Conservation (phyloP, 768 basidiomycete genomes). For the Lactifluus piperatus region DNA sequence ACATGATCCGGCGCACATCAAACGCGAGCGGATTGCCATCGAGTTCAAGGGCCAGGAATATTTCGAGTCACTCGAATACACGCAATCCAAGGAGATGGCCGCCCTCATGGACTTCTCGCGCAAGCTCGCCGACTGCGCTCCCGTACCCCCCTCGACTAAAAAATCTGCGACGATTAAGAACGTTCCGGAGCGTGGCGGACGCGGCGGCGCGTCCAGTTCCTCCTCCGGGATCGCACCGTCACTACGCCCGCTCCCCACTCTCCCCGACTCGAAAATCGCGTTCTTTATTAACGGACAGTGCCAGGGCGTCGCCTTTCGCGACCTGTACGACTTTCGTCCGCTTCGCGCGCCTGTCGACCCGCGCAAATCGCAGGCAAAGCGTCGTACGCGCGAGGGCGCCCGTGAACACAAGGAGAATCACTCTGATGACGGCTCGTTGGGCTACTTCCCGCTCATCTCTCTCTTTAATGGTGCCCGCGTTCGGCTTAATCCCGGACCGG, state of each 20-base stretch:
- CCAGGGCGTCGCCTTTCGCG: conserved; percentile 75
- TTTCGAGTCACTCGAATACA: conserved; percentile 71
- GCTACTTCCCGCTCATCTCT: conserved; percentile 94
- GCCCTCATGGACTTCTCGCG: conserved; percentile 63
- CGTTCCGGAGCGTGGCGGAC: conserved; percentile 42
- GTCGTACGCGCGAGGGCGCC: conserved; percentile 49
- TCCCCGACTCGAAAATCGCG: conserved; percentile 63
- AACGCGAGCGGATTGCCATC: conserved; percentile 87
- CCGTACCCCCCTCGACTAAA: conserved; percentile 49
- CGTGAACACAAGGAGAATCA: conserved; percentile 74
- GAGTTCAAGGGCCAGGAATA: conserved; percentile 96
- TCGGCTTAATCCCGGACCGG: conserved; percentile 79
- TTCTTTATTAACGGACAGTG: conserved; percentile 92
- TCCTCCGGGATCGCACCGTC: conserved; percentile 29
- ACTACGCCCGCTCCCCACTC: conserved; percentile 53
- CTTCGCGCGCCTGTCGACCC: conserved; percentile 55
- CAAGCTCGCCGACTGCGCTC: conserved; percentile 29
- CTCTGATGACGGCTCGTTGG: conserved; percentile 90
- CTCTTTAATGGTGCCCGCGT: conserved; percentile 87
- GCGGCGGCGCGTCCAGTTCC: conserved; percentile 31
- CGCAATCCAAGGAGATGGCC: conserved; percentile 86
- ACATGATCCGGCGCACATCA: conserved; percentile 73
- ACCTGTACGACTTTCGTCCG: conserved; percentile 85
- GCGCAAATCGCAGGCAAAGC: conserved; percentile 57
- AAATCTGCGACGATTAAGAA: conserved; percentile 62